Evolutionary conservation across 2,329 filamentous ascomycete genomes (phyloP), one percentile per base, ranked within the genome.

Genomic region (Colletotrichum siamense): DNA sequence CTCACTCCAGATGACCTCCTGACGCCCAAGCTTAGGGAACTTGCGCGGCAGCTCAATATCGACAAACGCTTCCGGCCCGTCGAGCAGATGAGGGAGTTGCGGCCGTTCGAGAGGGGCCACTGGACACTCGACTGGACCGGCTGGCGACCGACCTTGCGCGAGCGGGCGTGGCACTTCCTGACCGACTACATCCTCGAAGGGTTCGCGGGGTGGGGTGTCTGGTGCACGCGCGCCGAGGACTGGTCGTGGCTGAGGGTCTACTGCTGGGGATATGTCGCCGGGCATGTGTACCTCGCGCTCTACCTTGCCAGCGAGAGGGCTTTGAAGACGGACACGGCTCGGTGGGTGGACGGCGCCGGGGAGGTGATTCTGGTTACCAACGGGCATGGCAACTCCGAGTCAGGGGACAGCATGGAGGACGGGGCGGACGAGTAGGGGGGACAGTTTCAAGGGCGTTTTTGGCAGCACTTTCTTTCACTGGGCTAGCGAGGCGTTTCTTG

Each of bases 231-330:
- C 30, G 86, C 88, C 64, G 79, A 80, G 28, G 81, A 79, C 6
- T 89, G 86, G 79, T 83, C 81, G 13, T 85, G 87, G 73, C 83
- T 98, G 3, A 90, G 92, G 39, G 83, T 96, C 2, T 97, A 94
- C 82, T 95, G 95, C 81, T 98, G 95, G 93, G 96, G 94, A 1
- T 90, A 93, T 77, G 86, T 95, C 1, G 91, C 92, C 0, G 89
- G 92, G 70, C 93, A 98, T 80, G 88, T 95, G 39, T 98, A 95
- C 82, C 84, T 97, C 6, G 83, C 96, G 52, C 84, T 98, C 1
- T 96, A 94, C 81, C 84, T 96, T 16, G 94, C 92, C 0, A 96
- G 93, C 79, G 88, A 91, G 72, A 89, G 93, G 36, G 88, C 88
- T 76, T 84, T 96, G 18, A 89, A 90, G 75, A 87, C 86, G 8